These are phyloP conservation scores for Pluteus cervinus DNA, from an alignment of 768 basidiomycete species.

Conservation along the genomic window DNA sequence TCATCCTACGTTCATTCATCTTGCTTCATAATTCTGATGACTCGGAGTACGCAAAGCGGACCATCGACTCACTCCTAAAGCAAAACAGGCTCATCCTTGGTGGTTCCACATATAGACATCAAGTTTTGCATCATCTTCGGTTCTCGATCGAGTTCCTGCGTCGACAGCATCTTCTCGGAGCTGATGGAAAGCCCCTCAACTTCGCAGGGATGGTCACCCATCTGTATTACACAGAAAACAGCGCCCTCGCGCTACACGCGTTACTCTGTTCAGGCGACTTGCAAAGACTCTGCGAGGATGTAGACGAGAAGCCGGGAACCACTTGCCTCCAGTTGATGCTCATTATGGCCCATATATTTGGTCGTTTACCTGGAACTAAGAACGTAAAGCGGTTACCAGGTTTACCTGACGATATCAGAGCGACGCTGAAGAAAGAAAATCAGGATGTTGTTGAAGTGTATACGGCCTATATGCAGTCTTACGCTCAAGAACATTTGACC, in stretches of 20 bases:
- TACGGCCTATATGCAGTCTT: slow-evolving; percentile 46
- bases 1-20: slow-evolving; percentile 59
- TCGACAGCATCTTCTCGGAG: slow-evolving; percentile 46
- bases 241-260: slow-evolving; percentile 58
- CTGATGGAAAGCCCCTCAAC: slow-evolving; percentile 50
- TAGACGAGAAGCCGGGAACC: too few relatives aligned
- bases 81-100: slow-evolving; percentile 54
- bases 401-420: slow-evolving; percentile 32
- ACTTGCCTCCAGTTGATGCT: too few relatives aligned
- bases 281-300: slow-evolving; percentile 50
- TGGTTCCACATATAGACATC: slow-evolving; percentile 47
- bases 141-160: slow-evolving; percentile 71
- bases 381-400: too few relatives aligned
- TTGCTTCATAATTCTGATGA: slow-evolving; percentile 56
- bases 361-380: too few relatives aligned
- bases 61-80: slow-evolving; percentile 51
- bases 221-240: slow-evolving; percentile 62
- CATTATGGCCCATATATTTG: slow-evolving; percentile 62
- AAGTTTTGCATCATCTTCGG: slow-evolving; percentile 58
- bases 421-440: slow-evolving; percentile 40
- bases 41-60: slow-evolving; percentile 44
- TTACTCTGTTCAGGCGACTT: slow-evolving; percentile 53
- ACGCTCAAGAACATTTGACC: slow-evolving; percentile 29
- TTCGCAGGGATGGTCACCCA: slow-evolving; percentile 48
- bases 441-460: slow-evolving; percentile 48